These are phyloP conservation scores for Wickerhamia fluorescens DNA, from an alignment of 805 yeast genomes.

Conservation along the genomic window DNA sequence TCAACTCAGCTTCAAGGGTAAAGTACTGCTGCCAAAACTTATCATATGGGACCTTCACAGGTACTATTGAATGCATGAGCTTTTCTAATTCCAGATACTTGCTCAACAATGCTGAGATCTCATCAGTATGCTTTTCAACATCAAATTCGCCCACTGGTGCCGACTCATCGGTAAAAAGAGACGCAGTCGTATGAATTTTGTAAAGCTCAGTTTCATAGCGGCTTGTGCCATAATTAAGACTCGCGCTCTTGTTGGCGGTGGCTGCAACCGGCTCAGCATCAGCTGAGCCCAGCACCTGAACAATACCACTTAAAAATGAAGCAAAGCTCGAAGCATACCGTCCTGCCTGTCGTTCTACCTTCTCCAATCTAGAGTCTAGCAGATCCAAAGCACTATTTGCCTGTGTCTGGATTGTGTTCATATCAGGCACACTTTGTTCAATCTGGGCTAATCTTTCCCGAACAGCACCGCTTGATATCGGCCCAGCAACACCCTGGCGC, in stretches of 20 bases:
- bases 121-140: constrained; percentile 42
- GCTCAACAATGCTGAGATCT: constrained; percentile 41
- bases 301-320: constrained; percentile 42
- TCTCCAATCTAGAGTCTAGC: constrained; percentile 64
- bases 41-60: constrained; percentile 48
- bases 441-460: constrained; percentile 16
- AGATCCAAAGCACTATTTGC: constrained; percentile 59
- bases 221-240: constrained; percentile 24
- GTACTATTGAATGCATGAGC: constrained; percentile 61
- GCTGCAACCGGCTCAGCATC: constrained; percentile 10
- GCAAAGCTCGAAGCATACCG: constrained; percentile 52
- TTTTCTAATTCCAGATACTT: constrained; percentile 44
- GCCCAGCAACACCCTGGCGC: constrained; percentile 1
- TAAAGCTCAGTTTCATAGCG: constrained; percentile 34
- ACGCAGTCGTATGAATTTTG: constrained; percentile 31
- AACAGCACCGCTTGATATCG: constrained; percentile 1
- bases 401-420: constrained; percentile 17
- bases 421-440: constrained; percentile 23
- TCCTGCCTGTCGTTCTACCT: constrained; percentile 64
- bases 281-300: constrained; percentile 15
- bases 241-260: constrained; percentile 6
- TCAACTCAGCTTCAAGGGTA: constrained; percentile 43
- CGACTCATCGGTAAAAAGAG: constrained; percentile 12
- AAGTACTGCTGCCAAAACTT: constrained; percentile 75
- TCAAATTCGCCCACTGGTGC: constrained; percentile 24